Evolutionary conservation across 2,329 filamentous ascomycete genomes (phyloP).

Genomic region (Cercospora sesami): DNA sequence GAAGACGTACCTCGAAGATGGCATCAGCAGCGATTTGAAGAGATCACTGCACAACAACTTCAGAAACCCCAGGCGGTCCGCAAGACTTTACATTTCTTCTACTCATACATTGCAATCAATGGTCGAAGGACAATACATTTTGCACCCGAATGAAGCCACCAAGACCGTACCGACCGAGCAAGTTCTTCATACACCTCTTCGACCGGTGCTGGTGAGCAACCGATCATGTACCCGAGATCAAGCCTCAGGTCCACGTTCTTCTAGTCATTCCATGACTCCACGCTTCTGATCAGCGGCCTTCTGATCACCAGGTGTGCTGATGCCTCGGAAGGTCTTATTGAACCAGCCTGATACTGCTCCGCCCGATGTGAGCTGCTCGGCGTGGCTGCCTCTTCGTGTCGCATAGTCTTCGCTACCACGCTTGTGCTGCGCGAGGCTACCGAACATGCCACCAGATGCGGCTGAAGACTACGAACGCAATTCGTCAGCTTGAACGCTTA

Average conservation of each 20-base stretch:
- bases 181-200: background rate
- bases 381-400: conserved; percentile 33
- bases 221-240: background rate
- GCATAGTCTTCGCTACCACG: conserved; percentile 38
- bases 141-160: background rate
- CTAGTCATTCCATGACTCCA: conserved; percentile 32
- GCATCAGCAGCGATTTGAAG: background rate
- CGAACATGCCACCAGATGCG: conserved; percentile 34
- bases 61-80: no score
- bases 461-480: conserved; percentile 25
- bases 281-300: conserved; percentile 17
- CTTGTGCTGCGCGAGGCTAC: conserved; percentile 34
- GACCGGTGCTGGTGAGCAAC: background rate
- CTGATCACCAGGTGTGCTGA: conserved; percentile 21
- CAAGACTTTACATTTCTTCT: background rate
- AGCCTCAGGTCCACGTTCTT: conserved; percentile 12
- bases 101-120: background rate
- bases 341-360: conserved; percentile 34
- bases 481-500: background rate
- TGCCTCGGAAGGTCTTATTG: conserved; percentile 35
- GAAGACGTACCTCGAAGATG: background rate
- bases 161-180: background rate
- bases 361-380: conserved; percentile 25
- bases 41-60: background rate
- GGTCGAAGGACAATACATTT: background rate